Base-by-base conservation (phyloP, 371 early-diverging fungal species). In the Sporodiniella umbellata region DNA sequence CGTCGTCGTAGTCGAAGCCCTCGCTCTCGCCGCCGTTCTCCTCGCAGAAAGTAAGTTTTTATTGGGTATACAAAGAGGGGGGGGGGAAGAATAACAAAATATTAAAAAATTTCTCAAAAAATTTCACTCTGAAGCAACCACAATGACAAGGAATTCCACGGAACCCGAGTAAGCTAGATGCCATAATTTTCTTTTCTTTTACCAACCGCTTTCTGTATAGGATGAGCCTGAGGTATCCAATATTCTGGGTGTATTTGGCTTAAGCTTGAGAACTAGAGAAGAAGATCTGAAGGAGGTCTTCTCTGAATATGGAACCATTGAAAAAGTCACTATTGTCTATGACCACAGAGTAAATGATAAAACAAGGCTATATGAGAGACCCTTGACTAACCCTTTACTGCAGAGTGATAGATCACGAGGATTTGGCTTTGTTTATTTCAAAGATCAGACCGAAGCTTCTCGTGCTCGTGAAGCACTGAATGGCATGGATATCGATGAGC, bases 351-450 rank as follows among this genome's bases (percentile, higher is more conserved):
- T 82, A 75, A 64, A 66, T 60, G 26, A 28, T 28, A 28, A n/a
- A n/a, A n/a, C n/a, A n/a, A n/a, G n/a, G n/a, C n/a, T n/a, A n/a
- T 43, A 38, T 31, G 14, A 25, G 19, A 19, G 19, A 12, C 31
- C 22, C 19, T 45, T 56, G 1, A 11, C 14, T 37, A 21, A 15
- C 23, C 15, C 21, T n/a, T n/a, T 18, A 18, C 42, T 33, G 0
- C 51, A 68, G 68, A 68, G 59, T 43, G 54, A 61, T 28, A 39
- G 64, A 58, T 88, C 90, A 45, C 69, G 84, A 45, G 88, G 85
- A 8, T 93, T 94, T 56, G 94, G 88, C 31, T 92, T 93, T 65
- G 89, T 94, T 59, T 94, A 95, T 77, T 96, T 78, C 60, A 79
- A 72, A 33, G 70, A 70, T 30, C 88, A 90, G 78, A 85, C 86